Evolutionary conservation across 2,329 filamentous ascomycete genomes (phyloP), one percentile per base, ranked within the genome.

Genomic region (Cercospora beticola): DNA sequence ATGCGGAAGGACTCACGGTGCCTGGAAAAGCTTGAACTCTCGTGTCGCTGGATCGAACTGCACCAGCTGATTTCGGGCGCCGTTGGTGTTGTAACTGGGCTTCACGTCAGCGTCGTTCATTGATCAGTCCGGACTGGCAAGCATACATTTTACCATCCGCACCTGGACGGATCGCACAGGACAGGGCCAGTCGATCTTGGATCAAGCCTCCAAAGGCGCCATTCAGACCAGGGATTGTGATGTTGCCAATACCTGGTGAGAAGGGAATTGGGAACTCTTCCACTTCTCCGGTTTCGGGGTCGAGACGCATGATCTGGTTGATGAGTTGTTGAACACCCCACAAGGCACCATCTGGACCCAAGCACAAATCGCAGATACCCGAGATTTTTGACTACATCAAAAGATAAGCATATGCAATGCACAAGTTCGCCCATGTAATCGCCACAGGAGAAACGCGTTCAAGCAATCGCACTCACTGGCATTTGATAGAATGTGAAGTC

Each of bases 41-140:
- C 59, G 43, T 10, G 64, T 69, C 14, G 21, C 52, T 4, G 54
- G 68, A 67, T 70, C 59, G 58, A 70, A 65, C 31, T 64, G 64
- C 18, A 69, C 68, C n/a, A 69, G 65, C 57, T 68, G 68, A 36
- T 70, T 70, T 6, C 68, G 62, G 16, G 57, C 16, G 16, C 68
- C 68, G 58, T 70, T 65, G 30, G 61, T 64, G 21, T 66, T 59
- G 49, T 70, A 67, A 57, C 63, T 60, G 54, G 0, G 49, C 7
- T 21, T 46, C 16, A 9, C 7, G 33, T 65, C 8, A 60, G 54
- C 36, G 36, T 14, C 33, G 4, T 30, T 23, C 26, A 6, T 59
- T 16, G 16, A 30, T 21, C 9, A 59, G 18, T 3, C n/a, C 8
- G 2, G 4, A 59, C 10, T 6, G 30, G 56, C 28, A 23, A 18